phyloP scores from a whole-genome alignment of 2,329 filamentous ascomycete genomes.

The Sclerotinia spermophila region DNA sequence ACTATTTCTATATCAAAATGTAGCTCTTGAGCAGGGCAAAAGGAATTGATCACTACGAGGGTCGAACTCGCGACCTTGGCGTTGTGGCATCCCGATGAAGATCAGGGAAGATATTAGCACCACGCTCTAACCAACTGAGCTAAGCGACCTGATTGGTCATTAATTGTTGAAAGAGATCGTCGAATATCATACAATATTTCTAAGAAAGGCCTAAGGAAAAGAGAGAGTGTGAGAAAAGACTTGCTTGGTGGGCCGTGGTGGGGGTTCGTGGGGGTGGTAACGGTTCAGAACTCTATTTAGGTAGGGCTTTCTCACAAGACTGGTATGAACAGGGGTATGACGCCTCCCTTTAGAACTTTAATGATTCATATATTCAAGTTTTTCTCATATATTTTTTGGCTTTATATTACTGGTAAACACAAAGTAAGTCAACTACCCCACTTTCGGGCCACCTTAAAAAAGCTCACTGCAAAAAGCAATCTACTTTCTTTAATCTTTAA shows the following conservation, averaged over 20 bases:
- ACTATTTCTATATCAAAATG: neutral
- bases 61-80: conserved; percentile 6
- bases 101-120: neutral
- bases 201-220: neutral
- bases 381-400: neutral
- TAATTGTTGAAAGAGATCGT: rapidly evolving
- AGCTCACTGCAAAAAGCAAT: no score
- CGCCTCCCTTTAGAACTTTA: no score
- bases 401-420: no score
- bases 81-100: neutral
- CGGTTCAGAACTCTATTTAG: neutral
- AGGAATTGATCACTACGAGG: neutral
- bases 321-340: neutral
- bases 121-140: conserved; percentile 8
- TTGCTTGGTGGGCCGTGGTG: neutral
- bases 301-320: neutral
- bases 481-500: no score
- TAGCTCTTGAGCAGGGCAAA: neutral
- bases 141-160: neutral
- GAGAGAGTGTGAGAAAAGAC: neutral
- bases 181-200: rapidly evolving
- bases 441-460: no score
- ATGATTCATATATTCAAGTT: neutral
- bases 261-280: neutral
- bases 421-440: no score